These are phyloP conservation scores for Nidula niveotomentosa DNA, from an alignment of 1,284 basidiomycete species.

Conservation along the genomic window DNA sequence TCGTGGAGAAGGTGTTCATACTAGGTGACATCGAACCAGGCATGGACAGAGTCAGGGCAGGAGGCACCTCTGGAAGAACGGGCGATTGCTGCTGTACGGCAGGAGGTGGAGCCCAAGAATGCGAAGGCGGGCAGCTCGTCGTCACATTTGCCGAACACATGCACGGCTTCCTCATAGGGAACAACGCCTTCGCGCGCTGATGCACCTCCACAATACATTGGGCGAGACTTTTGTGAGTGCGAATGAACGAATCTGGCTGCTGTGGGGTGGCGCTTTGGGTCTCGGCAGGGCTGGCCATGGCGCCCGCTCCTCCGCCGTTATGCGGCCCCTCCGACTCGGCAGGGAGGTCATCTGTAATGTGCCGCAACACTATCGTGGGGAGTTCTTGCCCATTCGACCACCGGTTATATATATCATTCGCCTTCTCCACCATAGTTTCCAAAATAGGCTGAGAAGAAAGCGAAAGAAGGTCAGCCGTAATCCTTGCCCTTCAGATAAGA, in stretches of 20 bases:
- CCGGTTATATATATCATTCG: conserved; percentile 41
- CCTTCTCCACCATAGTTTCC: conserved; percentile 45
- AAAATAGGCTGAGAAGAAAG: conserved; percentile 35
- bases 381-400: conserved; percentile 43
- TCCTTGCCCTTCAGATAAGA: not conserved
- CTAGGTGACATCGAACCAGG: not conserved
- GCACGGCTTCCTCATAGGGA: conserved; percentile 41
- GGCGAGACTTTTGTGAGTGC: conserved; percentile 35
- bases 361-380: conserved; percentile 36
- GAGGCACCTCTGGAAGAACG: conserved; percentile 25
- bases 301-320: not conserved
- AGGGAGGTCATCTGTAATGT: conserved; percentile 30
- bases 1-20: not conserved
- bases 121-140: conserved; percentile 36
- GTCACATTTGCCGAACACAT: conserved; percentile 27
- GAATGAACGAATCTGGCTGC: conserved; percentile 31
- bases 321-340: conserved; percentile 7
- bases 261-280: not conserved
- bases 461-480: conserved; percentile 4
- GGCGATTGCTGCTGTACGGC: conserved; percentile 24
- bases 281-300: not conserved
- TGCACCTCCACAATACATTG: conserved; percentile 46
- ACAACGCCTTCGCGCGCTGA: conserved; percentile 36
- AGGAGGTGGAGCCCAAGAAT: conserved; percentile 41
- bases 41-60: conserved; percentile 4